Conservation (phyloP, 2,329 filamentous ascomycete species). For the Xylaria sp. region DNA sequence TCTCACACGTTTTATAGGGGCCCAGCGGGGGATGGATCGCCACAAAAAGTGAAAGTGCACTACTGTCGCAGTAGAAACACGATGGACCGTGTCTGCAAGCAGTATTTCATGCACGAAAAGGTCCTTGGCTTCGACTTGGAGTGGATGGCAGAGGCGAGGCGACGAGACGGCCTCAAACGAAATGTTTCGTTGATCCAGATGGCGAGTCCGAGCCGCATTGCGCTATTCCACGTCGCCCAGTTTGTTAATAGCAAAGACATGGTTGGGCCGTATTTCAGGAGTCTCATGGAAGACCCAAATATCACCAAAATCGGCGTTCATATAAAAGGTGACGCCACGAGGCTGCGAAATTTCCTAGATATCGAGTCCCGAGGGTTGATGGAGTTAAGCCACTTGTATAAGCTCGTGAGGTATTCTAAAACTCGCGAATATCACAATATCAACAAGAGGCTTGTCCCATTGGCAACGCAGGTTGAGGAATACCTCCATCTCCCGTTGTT, state of each 20-base stretch:
- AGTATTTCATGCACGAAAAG: constrained; percentile 74
- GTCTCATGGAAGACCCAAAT: constrained; percentile 75
- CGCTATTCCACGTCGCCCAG: constrained; percentile 81
- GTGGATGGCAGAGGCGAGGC: constrained; percentile 71
- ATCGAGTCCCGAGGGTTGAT: constrained; percentile 75
- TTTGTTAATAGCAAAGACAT: constrained; percentile 67
- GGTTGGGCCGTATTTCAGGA: constrained; percentile 75
- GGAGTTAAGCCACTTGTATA: constrained; percentile 86
- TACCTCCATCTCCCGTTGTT: constrained; percentile 78
- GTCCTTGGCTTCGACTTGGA: constrained; percentile 92
- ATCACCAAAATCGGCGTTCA: constrained; percentile 82
- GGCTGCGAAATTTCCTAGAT: constrained; percentile 73
- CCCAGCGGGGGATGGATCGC: constrained; percentile 54
- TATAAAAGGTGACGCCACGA: constrained; percentile 76
- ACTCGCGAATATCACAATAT: constrained; percentile 64
- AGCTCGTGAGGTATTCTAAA: constrained; percentile 75
- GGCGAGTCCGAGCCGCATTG: constrained; percentile 79
- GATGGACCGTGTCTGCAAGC: constrained; percentile 72
- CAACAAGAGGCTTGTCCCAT: constrained; percentile 72
- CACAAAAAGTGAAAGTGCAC: constrained; percentile 72
- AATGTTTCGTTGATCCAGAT: constrained; percentile 88
- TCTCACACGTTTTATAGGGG: constrained; percentile 74
- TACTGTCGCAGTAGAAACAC: constrained; percentile 78
- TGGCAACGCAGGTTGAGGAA: constrained; percentile 77
- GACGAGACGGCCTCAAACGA: constrained; percentile 63